These are phyloP conservation scores for sunflower (Helianthus annuus) DNA, from an alignment of 129 eudicot genomes.

Conservation along the genomic window HanXRQr2.0-SUNRISE NC_035447.2:48567893-48568392, in stretches of 20 bases:
- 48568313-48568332: slow-evolving; percentile 13
- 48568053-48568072: too few species aligned
- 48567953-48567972: too few species aligned
- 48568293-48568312: not conserved
- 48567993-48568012: too few species aligned
- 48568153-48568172: not conserved
- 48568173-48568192: not conserved
- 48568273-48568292: not conserved
- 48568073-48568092: too few species aligned
- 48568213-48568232: not conserved
- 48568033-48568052: too few species aligned
- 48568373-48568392: slow-evolving; percentile 3
- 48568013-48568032: too few species aligned
- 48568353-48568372: slow-evolving; percentile 16
- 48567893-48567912: too few species aligned
- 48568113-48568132: not conserved
- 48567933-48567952: too few species aligned
- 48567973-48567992: too few species aligned
- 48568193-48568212: too few species aligned
- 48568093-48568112: not conserved
- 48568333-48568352: slow-evolving; percentile 23
- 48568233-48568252: not conserved
- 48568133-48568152: not conserved
- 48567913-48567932: too few species aligned
- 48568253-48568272: not conserved